These are phyloP conservation scores for Vaccinium vitisidaea DNA, from an alignment of 148 eudicot species.

Conservation along the genomic window DNA sequence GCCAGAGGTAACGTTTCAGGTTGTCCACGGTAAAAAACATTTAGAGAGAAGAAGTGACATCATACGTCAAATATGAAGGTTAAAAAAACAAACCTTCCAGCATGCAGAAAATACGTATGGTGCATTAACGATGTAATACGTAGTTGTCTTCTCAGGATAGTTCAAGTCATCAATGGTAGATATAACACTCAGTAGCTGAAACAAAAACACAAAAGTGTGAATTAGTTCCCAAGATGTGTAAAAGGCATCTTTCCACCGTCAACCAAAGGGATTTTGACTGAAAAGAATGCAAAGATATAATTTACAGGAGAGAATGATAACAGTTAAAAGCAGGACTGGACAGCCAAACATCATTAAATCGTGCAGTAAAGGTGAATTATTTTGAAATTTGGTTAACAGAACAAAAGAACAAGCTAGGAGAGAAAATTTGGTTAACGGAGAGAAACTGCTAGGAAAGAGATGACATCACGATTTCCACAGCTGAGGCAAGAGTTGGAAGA, in stretches of 20 bases:
- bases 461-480: not conserved
- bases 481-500: not conserved
- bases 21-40: conserved; percentile 1
- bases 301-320: not conserved
- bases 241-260: not conserved
- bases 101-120: conserved; percentile 98
- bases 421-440: not conserved
- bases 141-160: conserved; percentile 97
- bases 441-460: not conserved
- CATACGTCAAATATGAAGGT: not conserved
- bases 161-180: conserved; percentile 94
- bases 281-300: conserved; percentile 16
- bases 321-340: not conserved
- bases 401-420: not conserved
- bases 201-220: conserved; percentile 14
- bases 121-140: conserved; percentile 90
- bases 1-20: conserved; percentile 16
- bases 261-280: not conserved
- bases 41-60: not conserved
- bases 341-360: not conserved
- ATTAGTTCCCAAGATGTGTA: conserved; percentile 33
- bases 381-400: not conserved
- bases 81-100: conserved; percentile 78
- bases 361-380: not conserved
- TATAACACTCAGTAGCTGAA: conserved; percentile 85